Conservation (phyloP, 768 basidiomycete species). For the Serendipita sp. region DNA sequence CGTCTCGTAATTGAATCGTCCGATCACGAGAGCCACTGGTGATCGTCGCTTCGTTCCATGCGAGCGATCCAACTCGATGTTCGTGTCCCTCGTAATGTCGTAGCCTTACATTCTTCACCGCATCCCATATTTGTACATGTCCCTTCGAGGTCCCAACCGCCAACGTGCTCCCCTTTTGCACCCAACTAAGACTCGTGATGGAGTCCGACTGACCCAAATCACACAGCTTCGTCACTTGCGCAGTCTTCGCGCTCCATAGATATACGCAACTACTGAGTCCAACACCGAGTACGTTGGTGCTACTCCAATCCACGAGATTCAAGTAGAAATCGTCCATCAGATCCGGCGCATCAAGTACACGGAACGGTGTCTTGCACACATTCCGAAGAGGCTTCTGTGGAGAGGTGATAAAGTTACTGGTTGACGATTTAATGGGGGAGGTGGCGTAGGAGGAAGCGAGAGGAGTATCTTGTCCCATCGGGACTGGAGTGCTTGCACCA, state of each 20-base stretch:
- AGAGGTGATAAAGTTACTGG: conserved; percentile 65
- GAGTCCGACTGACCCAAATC: conserved; percentile 57
- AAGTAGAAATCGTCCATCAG: conserved; percentile 97
- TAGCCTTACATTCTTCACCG: conserved; percentile 50
- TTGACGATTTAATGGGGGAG: conserved; percentile 74
- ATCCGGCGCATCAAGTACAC: conserved; percentile 92
- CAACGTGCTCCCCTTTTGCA: conserved; percentile 59
- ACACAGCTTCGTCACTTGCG: conserved; percentile 79
- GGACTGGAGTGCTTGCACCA: conserved; percentile 10
- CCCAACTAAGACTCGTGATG: conserved; percentile 85
- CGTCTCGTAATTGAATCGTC: conserved; percentile 81
- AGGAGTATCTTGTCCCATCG: conserved; percentile 24
- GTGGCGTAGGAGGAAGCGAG: conserved; percentile 84
- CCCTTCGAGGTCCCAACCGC: conserved; percentile 90
- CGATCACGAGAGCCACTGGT: conserved; percentile 87
- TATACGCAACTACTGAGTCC: conserved; percentile 87
- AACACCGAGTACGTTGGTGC: conserved; percentile 86
- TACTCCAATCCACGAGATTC: conserved; percentile 94
- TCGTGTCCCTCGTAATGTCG: conserved; percentile 79
- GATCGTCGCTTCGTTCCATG: conserved; percentile 81
- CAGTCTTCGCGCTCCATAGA: conserved; percentile 91
- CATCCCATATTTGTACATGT: conserved; percentile 85
- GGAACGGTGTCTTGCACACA: conserved; percentile 89
- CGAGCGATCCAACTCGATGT: conserved; percentile 82
- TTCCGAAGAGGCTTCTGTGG: conserved; percentile 66